A percentile compares a stretch with the other conserved stretches of the same genome.
Evolutionary conservation across 1,284 basidiomycete species (phyloP).

Genomic region (Moesziomyces sp.): DNA sequence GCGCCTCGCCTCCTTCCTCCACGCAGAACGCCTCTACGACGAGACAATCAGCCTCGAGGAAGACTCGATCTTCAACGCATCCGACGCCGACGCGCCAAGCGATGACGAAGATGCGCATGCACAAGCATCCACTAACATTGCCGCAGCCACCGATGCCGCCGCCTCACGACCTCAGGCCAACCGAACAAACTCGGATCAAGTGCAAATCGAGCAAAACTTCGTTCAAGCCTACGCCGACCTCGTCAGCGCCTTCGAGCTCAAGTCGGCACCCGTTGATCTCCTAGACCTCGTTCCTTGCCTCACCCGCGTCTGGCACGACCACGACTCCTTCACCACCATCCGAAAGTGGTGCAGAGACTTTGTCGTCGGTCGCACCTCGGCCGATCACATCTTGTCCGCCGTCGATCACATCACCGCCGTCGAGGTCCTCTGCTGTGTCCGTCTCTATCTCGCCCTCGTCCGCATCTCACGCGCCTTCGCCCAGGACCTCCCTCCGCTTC

Average conservation of each 20-base stretch:
- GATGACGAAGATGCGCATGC: constrained; percentile 8
- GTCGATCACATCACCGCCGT: constrained; percentile 45
- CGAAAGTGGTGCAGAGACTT: constrained; percentile 48
- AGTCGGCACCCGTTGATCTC: constrained; percentile 36
- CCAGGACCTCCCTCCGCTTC: constrained; percentile 28
- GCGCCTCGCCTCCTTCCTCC: constrained; percentile 31
- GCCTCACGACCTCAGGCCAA: neutral
- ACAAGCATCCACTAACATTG: neutral
- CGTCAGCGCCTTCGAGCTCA: constrained; percentile 33
- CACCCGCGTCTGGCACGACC: constrained; percentile 28
- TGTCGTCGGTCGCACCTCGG: constrained; percentile 40
- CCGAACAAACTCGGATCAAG: constrained; percentile 12
- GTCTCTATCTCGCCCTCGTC: constrained; percentile 53
- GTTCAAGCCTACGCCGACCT: constrained; percentile 38
- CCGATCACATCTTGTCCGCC: constrained; percentile 32
- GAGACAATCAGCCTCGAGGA: constrained; percentile 30
- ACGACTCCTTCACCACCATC: constrained; percentile 28
- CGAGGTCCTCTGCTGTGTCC: constrained; percentile 52
- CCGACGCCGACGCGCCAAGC: constrained; percentile 4
- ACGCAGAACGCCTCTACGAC: constrained; percentile 39
- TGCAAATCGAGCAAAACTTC: constrained; percentile 24
- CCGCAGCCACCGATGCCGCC: neutral
- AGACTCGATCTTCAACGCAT: constrained; percentile 20
- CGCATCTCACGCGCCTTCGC: constrained; percentile 51
- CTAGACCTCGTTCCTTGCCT: constrained; percentile 39